Evolutionary conservation across 768 basidiomycete genomes (phyloP).

Genomic region (Coprinellus aureogranulatus): DNA sequence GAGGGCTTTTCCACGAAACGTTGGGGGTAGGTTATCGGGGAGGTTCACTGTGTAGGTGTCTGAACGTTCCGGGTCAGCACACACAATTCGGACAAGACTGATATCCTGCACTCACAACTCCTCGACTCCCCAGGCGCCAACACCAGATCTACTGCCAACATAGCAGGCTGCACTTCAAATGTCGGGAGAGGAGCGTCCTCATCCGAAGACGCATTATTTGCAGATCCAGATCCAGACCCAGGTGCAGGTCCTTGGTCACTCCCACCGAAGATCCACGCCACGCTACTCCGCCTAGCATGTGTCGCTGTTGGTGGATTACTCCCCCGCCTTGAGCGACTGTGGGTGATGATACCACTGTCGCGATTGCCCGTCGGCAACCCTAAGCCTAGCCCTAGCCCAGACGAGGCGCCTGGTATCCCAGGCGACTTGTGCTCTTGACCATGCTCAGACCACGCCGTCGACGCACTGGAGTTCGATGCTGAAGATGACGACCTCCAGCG

Average conservation of each 20-base stretch:
- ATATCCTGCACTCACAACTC: conserved; percentile 59
- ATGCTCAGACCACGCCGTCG: too few species aligned
- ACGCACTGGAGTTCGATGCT: not conserved
- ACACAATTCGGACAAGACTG: not conserved
- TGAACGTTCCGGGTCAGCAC: conserved; percentile 25
- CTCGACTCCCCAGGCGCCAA: conserved; percentile 82
- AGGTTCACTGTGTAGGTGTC: conserved; percentile 78
- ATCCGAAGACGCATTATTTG: conserved; percentile 32
- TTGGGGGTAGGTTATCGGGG: conserved; percentile 83
- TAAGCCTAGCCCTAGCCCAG: not conserved
- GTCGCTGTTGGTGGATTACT: not conserved
- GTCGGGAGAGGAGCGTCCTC: conserved; percentile 74
- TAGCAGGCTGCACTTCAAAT: conserved; percentile 78
- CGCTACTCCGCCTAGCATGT: not conserved
- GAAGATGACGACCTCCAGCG: not conserved
- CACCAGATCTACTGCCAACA: conserved; percentile 85
- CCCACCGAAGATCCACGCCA: not conserved
- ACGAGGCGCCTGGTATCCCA: not conserved
- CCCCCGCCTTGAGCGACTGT: not conserved
- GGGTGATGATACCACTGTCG: not conserved
- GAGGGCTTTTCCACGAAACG: conserved; percentile 81
- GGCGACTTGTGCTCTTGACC: not conserved
- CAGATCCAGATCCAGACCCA: conserved; percentile 8
- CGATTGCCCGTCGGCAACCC: not conserved
- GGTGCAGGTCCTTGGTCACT: conserved; percentile 9